phyloP scores from a whole-genome alignment of 2,329 filamentous ascomycete genomes.

The Penicillium palitans region DNA sequence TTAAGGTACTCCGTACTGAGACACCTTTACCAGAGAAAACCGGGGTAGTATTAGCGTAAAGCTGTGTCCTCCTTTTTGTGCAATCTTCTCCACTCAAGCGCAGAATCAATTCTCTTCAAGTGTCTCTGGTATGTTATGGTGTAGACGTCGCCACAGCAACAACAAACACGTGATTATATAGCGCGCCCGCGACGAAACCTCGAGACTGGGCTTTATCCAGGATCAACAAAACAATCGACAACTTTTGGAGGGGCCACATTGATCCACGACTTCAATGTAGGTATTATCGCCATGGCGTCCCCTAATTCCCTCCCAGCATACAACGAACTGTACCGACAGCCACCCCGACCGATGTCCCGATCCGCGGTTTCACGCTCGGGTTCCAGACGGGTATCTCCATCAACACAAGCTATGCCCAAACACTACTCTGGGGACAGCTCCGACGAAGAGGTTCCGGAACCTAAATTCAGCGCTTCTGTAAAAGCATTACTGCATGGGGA shows the following conservation, averaged over 20 bases:
- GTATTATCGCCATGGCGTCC: conserved; percentile 35
- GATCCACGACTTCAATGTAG: conserved; percentile 32
- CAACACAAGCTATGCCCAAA: conserved; percentile 26
- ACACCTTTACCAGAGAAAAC: neutral
- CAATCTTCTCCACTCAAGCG: neutral
- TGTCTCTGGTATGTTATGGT: conserved; percentile 15
- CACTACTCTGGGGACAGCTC: conserved; percentile 72
- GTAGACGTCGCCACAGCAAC: conserved; percentile 20
- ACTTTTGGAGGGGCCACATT: conserved; percentile 26
- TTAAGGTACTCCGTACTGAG: neutral
- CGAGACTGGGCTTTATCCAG: conserved; percentile 15
- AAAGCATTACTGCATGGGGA: conserved; percentile 72
- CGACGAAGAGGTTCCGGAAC: conserved; percentile 87
- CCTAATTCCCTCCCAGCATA: conserved; percentile 41
- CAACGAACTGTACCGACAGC: conserved; percentile 37
- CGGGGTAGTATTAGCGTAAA: neutral
- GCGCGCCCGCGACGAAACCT: conserved; percentile 22
- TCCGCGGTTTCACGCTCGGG: conserved; percentile 37
- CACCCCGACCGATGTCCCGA: conserved; percentile 41
- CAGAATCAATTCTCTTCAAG: neutral
- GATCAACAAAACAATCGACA: conserved; percentile 30
- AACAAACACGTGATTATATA: conserved; percentile 16
- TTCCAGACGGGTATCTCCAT: conserved; percentile 36
- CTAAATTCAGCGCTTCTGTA: conserved; percentile 88
- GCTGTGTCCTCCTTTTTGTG: neutral